A percentile compares a stretch with the other conserved stretches of the same genome.
Conservation (phyloP, 2,329 filamentous ascomycete genomes). For the Colletotrichum eremochloae region DNA sequence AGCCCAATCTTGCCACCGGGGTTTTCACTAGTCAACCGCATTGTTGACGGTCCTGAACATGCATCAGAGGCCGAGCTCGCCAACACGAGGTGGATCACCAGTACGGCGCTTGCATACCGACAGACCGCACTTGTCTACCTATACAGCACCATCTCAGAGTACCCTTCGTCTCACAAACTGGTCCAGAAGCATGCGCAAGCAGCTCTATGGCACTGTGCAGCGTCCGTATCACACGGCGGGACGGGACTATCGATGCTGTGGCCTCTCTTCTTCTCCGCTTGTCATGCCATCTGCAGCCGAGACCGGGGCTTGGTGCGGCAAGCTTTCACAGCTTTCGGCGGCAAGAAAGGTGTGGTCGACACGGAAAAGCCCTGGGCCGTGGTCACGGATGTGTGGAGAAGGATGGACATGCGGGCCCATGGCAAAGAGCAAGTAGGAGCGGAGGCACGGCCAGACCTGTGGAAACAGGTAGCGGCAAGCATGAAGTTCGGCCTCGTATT, state of each 20-base stretch:
- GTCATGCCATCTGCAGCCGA: slow-evolving; percentile 40
- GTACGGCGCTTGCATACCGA: slow-evolving; percentile 39
- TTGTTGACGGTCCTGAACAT: slow-evolving; percentile 39
- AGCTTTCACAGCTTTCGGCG: slow-evolving; percentile 39
- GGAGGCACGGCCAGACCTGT: slow-evolving; percentile 33
- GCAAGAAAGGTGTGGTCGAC: slow-evolving; percentile 36
- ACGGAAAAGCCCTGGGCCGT: slow-evolving; percentile 41
- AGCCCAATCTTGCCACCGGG: slow-evolving; percentile 32
- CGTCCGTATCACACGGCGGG: slow-evolving; percentile 37
- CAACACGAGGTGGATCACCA: slow-evolving; percentile 37
- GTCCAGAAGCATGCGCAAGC: slow-evolving; percentile 41
- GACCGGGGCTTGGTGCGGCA: slow-evolving; percentile 42
- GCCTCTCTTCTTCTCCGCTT: slow-evolving; percentile 40
- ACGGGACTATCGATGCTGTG: slow-evolving; percentile 38
- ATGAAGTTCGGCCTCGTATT: slow-evolving; percentile 42
- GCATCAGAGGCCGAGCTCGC: slow-evolving; percentile 38
- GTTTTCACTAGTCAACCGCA: slow-evolving; percentile 41
- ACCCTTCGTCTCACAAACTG: slow-evolving; percentile 35
- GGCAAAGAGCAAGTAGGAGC: slow-evolving; percentile 33
- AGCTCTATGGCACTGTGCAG: slow-evolving; percentile 42
- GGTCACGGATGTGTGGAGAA: slow-evolving; percentile 39
- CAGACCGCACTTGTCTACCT: slow-evolving; percentile 39
- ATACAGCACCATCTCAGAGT: slow-evolving; percentile 34
- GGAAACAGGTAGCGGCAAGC: slow-evolving; percentile 38
- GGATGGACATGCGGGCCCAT: slow-evolving; percentile 40